Conservation (phyloP, 139 green algal species). For the Chlorella sp. region DNA sequence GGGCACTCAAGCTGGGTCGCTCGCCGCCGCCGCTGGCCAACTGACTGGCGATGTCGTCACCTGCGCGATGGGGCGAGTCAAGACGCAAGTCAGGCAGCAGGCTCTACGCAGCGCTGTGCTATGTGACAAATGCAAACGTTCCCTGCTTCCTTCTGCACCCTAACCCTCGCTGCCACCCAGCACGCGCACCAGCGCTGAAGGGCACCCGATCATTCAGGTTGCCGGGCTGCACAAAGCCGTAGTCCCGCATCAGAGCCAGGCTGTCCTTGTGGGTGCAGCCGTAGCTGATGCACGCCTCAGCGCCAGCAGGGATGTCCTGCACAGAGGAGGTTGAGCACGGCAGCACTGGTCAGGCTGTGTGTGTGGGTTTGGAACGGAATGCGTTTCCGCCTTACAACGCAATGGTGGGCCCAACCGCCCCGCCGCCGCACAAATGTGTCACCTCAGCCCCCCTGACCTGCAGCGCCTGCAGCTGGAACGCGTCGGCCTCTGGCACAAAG, state of each 20-base stretch:
- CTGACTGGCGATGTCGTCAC: constrained; percentile 23
- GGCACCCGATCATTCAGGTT: constrained; percentile 47
- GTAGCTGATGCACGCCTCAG: constrained; percentile 54
- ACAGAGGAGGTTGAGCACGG: not conserved
- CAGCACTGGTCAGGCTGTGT: too few relatives aligned
- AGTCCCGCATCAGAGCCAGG: constrained; percentile 47
- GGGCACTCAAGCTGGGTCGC: constrained; percentile 14
- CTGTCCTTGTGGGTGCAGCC: constrained; percentile 46
- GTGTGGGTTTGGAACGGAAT: too few relatives aligned
- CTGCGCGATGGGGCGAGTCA: not conserved
- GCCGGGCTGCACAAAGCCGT: constrained; percentile 51
- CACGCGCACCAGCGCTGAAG: constrained; percentile 19
- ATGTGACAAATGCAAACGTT: not conserved
- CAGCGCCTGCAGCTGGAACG: constrained; percentile 37
- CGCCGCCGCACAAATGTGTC: too few relatives aligned
- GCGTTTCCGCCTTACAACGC: too few relatives aligned
- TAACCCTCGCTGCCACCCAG: not conserved
- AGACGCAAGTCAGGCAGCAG: not conserved
- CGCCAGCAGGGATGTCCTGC: constrained; percentile 41
- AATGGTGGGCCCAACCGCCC: too few relatives aligned
- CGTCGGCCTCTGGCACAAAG: constrained; percentile 28
- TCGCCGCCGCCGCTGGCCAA: constrained; percentile 1
- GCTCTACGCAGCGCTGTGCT: not conserved
- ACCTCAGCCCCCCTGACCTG: constrained; percentile 20
- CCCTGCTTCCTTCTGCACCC: not conserved